Evolutionary conservation across 768 basidiomycete genomes (phyloP), one percentile per base, ranked within the genome.

Genomic region (Psilocybe subaeruginosa): DNA sequence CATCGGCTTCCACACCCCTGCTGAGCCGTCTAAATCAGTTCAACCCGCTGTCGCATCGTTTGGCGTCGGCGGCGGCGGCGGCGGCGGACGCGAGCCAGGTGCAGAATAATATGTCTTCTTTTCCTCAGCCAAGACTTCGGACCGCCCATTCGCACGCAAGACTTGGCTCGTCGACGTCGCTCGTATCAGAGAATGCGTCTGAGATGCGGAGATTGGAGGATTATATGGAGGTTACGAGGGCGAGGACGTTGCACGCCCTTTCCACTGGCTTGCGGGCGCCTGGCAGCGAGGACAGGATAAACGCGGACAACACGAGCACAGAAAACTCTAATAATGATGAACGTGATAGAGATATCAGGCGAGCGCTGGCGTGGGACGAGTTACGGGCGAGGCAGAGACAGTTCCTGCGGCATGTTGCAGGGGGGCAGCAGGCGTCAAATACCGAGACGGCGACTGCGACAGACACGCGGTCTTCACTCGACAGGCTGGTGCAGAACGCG

Each of bases 131-230:
- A 35, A 16, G 53, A 47, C 39, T 23, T 35, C 64, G 56, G 52
- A n/a, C 60, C 9, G n/a, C 33, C 14, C 52, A 60, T 35, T 35
- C 39, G 4, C 59, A 48, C n/a, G 50, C 52, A 17, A 51, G 57
- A 39, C 63, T 56, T 43, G 54, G 64, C 4, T 64, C 69, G 8
- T 73, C 77, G 23, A 82, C 75, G 37, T 78, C 77, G 0, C 76
- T 79, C 47, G 75, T 80, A 43, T 74, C 76, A 1, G 82, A 84
- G 64, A 82, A 73, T 60, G 77, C 78, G 2, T 74, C 74, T 9
- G 82, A 82, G 55, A 73, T 76, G 49, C 74, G 79, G 30, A 71
- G 78, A 16, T 69, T 74, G 17, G 71, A 69, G 7, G 79, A 80
- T 17, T 69, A 77, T 33, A 72, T 74, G 5, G 76, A 77, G 14